Evolutionary conservation across 192 early-diverging fungal species (phyloP).

Genomic region (Podila clonocystis): DNA sequence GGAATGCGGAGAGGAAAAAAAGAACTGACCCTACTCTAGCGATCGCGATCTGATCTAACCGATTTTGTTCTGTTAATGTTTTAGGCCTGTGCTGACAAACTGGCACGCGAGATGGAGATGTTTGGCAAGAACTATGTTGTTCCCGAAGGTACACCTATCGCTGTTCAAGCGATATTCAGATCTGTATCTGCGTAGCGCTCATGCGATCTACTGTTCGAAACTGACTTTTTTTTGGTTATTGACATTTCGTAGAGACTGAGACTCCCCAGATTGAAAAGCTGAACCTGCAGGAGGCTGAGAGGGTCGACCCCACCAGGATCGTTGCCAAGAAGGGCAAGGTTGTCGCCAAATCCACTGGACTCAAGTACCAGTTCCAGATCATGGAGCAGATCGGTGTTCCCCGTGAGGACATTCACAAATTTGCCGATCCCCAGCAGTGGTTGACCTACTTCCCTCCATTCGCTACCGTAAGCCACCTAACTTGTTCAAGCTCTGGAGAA

Average conservation of each 20-base stretch:
- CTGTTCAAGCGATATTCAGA: background rate
- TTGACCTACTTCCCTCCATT: slow-evolving; percentile 93
- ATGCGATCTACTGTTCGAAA: slow-evolving; percentile 36
- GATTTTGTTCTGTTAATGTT: slow-evolving; percentile 14
- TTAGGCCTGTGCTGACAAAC: slow-evolving; percentile 89
- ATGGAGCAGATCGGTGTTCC: slow-evolving; percentile 91
- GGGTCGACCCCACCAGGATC: slow-evolving; percentile 69
- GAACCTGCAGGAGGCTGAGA: slow-evolving; percentile 54
- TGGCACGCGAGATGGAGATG: slow-evolving; percentile 82
- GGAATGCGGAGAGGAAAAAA: too few relatives aligned
- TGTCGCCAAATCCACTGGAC: slow-evolving; percentile 83
- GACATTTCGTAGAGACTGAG: slow-evolving; percentile 24
- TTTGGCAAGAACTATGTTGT: slow-evolving; percentile 72
- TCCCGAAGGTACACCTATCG: slow-evolving; percentile 26
- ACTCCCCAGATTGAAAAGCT: slow-evolving; percentile 51
- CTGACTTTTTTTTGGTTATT: slow-evolving; percentile 24
- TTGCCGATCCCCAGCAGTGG: slow-evolving; percentile 93
- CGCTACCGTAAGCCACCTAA: slow-evolving; percentile 60
- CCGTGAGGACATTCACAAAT: slow-evolving; percentile 90
- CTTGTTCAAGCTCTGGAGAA: too few relatives aligned
- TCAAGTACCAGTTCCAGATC: slow-evolving; percentile 97
- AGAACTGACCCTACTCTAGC: background rate
- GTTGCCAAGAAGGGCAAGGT: slow-evolving; percentile 87
- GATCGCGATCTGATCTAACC: background rate
- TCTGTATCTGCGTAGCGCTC: background rate